phyloP scores from a whole-genome alignment of 495 filamentous ascomycete genomes.

The Tuber brumale region DNA sequence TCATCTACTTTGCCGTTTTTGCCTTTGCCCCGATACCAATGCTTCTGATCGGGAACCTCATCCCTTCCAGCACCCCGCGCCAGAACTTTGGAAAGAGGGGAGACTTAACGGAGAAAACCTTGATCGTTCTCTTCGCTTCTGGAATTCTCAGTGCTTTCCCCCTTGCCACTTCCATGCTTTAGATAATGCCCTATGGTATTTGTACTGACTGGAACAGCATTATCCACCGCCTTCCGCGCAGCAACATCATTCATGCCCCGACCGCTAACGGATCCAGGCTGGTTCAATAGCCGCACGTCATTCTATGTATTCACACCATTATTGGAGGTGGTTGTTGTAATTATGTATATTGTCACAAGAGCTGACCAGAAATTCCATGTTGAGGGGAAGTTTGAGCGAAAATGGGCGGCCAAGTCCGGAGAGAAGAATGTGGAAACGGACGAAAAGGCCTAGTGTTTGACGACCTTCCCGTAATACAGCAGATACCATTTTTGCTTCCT shows the following conservation, averaged over 20 bases:
- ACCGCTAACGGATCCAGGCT: constrained; percentile 53
- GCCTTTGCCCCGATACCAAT: constrained; percentile 69
- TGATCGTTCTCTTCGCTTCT: constrained; percentile 54
- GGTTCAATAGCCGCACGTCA: constrained; percentile 61
- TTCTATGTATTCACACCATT: constrained; percentile 77
- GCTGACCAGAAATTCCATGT: constrained; percentile 70
- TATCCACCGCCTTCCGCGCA: constrained; percentile 66
- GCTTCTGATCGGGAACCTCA: constrained; percentile 50
- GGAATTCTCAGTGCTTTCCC: constrained; percentile 48
- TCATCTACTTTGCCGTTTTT: constrained; percentile 61
- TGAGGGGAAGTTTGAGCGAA: constrained; percentile 44
- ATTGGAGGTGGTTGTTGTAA: constrained; percentile 63
- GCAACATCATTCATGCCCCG: constrained; percentile 53
- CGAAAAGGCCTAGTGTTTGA: neutral
- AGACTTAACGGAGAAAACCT: constrained; percentile 56
- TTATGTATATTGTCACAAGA: constrained; percentile 56
- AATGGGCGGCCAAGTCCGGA: constrained; percentile 28
- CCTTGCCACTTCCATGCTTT: neutral
- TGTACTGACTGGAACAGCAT: constrained; percentile 37
- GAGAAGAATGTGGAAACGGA: constrained; percentile 39
- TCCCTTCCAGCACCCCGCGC: constrained; percentile 47
- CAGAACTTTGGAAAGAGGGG: constrained; percentile 67
- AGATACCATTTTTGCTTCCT: neutral
- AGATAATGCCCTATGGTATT: neutral
- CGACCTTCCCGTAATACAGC: constrained; percentile 5